These are phyloP conservation scores for Tanacetum coccineum DNA, from an alignment of 129 eudicot species.

Conservation along the genomic window DNA sequence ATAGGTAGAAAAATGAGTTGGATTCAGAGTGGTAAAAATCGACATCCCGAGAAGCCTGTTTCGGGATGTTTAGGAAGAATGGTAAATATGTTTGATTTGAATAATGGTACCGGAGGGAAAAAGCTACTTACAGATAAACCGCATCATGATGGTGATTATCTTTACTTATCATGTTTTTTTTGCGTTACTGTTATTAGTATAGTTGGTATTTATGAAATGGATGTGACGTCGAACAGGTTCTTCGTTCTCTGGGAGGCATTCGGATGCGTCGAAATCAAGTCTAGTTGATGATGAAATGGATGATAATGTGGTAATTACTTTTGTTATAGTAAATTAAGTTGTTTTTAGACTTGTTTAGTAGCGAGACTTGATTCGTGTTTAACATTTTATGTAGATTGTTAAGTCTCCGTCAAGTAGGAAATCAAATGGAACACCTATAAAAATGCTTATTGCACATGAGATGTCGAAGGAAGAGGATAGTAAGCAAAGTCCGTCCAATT, in stretches of 20 bases:
- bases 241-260: constrained; percentile 63
- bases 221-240: constrained; percentile 47
- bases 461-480: constrained; percentile 77
- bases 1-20: background rate
- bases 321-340: background rate
- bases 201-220: background rate
- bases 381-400: constrained; percentile 1
- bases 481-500: constrained; percentile 63
- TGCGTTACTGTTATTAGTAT: no score
- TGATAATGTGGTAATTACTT: constrained; percentile 58
- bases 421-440: constrained; percentile 66
- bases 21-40: constrained; percentile 11
- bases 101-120: constrained; percentile 6
- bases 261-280: constrained; percentile 54
- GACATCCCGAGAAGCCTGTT: background rate
- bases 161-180: no score
- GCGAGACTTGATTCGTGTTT: background rate
- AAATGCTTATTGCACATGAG: constrained; percentile 89
- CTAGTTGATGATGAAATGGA: constrained; percentile 42
- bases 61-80: constrained; percentile 18
- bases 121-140: constrained; percentile 11
- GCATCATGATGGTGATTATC: constrained; percentile 10
- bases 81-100: constrained; percentile 14
- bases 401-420: constrained; percentile 46
- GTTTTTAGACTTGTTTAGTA: background rate